Evolutionary conservation across 73 alveolate species (phyloP), one percentile per base, ranked within the genome.

Genomic region (Paramecium biaurelia): DNA sequence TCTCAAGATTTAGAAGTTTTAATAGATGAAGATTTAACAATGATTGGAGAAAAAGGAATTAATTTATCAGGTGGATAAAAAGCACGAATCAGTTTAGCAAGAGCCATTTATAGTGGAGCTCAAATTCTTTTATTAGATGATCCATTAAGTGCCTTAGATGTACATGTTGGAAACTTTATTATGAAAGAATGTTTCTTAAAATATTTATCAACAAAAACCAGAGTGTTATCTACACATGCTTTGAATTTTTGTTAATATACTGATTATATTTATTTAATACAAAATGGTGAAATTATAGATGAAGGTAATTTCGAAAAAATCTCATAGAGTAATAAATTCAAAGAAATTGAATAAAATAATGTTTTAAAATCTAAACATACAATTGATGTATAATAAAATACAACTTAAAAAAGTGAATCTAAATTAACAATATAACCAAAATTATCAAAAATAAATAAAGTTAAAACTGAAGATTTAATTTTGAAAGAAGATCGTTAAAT

Each of bases 1-100:
- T 92, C 87, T 11, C 92, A 95, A 68, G 99, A 97, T 88, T 92
- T 97, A 37, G 98, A 97, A 85, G 86, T 93, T 35, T 88, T 97
- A 41, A 95, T 95, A 18, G 97, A 97, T 3, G 99, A 99, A 57
- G 99, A 96, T 95, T 76, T 87, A 85, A 97, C 99, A 10, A 98
- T 95, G 85, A 97, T 97, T 7, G 99, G 99, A 12, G 99, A 97
- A 92, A 96, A 95, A 85, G 99, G 99, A 41, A 95, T 97, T n/a
- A 97, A 97, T 85, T 87, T 97, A 23, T 92, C 97, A 86, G 99
- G 99, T 24, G 99, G 99, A 4, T 97, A 97, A 85, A 97, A 97
- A 87, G 98, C 99, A 38, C 95, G 99, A 92, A 95, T 97, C n/a
- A 93, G 98, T 63, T 88, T 97, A 4, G 99, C 99, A 7, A 93